Conservation (phyloP, 371 early-diverging fungal species). For the Gilbertella persicaria region DNA sequence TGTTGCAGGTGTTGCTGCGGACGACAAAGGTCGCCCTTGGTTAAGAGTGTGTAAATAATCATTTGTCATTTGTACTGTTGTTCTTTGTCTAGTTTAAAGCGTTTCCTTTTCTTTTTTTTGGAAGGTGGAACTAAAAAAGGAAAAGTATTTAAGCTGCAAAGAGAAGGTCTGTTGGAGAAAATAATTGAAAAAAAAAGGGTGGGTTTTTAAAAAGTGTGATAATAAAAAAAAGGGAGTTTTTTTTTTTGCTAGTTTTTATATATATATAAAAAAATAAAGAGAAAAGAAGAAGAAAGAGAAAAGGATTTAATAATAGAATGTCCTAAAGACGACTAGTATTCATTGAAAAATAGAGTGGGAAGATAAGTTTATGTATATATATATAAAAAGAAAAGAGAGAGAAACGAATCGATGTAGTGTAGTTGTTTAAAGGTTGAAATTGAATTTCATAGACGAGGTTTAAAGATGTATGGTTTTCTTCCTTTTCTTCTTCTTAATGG, state of each 20-base stretch:
- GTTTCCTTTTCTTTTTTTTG: constrained; percentile 12
- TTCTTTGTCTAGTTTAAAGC: constrained; percentile 7
- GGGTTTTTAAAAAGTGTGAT: background rate
- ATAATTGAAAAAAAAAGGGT: constrained; percentile 5
- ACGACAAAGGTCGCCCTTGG: constrained; percentile 1
- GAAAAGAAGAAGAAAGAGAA: too few relatives aligned
- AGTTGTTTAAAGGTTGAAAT: background rate
- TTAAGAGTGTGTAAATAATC: background rate
- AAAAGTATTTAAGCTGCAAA: constrained; percentile 7
- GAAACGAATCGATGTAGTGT: too few relatives aligned
- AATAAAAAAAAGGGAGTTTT: too few relatives aligned
- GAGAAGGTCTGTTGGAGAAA: constrained; percentile 7
- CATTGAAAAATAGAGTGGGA: too few relatives aligned
- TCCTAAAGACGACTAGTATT: too few relatives aligned
- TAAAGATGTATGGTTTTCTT: background rate
- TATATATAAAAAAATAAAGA: too few relatives aligned
- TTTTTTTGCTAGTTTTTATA: too few relatives aligned
- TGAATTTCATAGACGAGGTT: background rate
- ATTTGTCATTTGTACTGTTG: constrained; percentile 17
- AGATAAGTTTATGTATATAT: too few relatives aligned
- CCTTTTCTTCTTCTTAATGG: background rate
- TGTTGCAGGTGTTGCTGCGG: constrained; percentile 4
- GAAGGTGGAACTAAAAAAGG: constrained; percentile 7
- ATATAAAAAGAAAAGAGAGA: too few relatives aligned
- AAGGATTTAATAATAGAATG: too few relatives aligned